Percentiles rank a stretch among this genome's conserved stretches.
These are phyloP conservation scores for Candida silvatica DNA, from an alignment of 805 yeast genomes.

Conservation along the genomic window DNA sequence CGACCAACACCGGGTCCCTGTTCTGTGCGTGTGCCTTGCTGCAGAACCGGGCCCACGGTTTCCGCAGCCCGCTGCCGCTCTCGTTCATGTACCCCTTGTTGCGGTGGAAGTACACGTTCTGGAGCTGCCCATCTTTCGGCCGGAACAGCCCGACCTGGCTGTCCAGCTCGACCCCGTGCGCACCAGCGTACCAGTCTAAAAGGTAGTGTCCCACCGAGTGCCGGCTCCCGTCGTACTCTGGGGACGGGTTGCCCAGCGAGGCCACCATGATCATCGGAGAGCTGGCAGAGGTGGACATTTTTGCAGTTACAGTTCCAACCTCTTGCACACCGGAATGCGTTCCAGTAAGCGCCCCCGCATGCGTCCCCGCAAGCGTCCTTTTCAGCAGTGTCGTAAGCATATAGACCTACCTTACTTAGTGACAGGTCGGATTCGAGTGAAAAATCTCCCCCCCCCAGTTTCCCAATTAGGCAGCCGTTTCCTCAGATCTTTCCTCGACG, in stretches of 20 bases:
- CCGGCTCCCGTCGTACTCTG: conserved; percentile 49
- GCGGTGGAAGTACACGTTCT: not conserved
- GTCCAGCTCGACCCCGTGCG: conserved; percentile 12
- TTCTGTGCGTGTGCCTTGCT: conserved; percentile 12
- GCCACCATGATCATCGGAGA: conserved; percentile 28
- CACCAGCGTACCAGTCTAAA: conserved; percentile 25
- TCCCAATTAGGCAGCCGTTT: too few species aligned
- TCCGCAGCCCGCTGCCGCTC: conserved; percentile 39
- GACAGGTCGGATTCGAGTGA: too few species aligned
- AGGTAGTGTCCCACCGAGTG: conserved; percentile 73
- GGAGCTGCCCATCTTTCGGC: too few species aligned
- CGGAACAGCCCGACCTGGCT: conserved; percentile 4
- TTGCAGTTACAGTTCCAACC: too few species aligned
- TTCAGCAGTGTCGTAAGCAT: too few species aligned
- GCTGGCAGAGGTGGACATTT: too few species aligned
- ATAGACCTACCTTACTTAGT: too few species aligned
- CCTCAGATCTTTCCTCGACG: too few species aligned
- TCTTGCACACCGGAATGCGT: too few species aligned
- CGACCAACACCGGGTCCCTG: conserved; percentile 35
- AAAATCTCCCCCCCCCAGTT: too few species aligned
- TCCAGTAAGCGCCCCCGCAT: too few species aligned
- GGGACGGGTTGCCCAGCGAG: conserved; percentile 75
- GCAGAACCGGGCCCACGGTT: conserved; percentile 32
- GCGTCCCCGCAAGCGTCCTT: too few species aligned
- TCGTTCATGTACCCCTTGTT: conserved; percentile 52